A percentile compares a stretch with the other conserved stretches of the same genome.
These are phyloP conservation scores for Talaromyces marneffei DNA, from an alignment of 2,329 filamentous ascomycete genomes.

Conservation along the genomic window DNA sequence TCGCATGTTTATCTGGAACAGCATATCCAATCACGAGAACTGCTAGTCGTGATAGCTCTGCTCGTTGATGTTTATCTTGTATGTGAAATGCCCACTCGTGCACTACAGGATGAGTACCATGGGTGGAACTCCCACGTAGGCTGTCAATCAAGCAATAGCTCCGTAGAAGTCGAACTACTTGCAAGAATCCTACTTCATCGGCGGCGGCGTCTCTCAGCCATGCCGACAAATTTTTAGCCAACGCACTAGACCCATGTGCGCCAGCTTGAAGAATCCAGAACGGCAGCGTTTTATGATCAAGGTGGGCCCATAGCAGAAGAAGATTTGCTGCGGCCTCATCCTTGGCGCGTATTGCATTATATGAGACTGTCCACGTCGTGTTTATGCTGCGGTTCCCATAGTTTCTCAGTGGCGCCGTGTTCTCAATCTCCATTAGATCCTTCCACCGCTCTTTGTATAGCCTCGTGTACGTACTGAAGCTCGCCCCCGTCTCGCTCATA, in stretches of 20 bases:
- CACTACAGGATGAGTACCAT: conserved; percentile 7
- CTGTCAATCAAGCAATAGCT: conserved; percentile 6
- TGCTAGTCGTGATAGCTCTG: conserved; percentile 4
- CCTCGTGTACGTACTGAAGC: neutral
- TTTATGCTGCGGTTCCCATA: neutral
- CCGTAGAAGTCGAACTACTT: conserved; percentile 8
- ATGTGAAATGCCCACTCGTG: conserved; percentile 6
- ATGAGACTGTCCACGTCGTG: conserved; percentile 6
- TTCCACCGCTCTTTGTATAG: conserved; percentile 4
- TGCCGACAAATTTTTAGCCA: conserved; percentile 4
- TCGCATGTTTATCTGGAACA: neutral
- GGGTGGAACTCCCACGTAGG: neutral
- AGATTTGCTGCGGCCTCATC: neutral
- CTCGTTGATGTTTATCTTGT: conserved; percentile 1
- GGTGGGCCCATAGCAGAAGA: neutral
- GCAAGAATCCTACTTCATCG: conserved; percentile 3
- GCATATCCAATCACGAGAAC: conserved; percentile 2
- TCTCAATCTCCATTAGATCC: neutral
- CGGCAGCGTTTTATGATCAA: conserved; percentile 7
- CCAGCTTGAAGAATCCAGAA: conserved; percentile 8
- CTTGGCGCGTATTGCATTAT: neutral
- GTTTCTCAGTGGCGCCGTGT: neutral
- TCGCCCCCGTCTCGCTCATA: neutral
- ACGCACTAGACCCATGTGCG: neutral
- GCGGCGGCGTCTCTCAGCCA: neutral